phyloP scores from a whole-genome alignment of 2,329 filamentous ascomycete species.

The Fusarium sp. region DNA sequence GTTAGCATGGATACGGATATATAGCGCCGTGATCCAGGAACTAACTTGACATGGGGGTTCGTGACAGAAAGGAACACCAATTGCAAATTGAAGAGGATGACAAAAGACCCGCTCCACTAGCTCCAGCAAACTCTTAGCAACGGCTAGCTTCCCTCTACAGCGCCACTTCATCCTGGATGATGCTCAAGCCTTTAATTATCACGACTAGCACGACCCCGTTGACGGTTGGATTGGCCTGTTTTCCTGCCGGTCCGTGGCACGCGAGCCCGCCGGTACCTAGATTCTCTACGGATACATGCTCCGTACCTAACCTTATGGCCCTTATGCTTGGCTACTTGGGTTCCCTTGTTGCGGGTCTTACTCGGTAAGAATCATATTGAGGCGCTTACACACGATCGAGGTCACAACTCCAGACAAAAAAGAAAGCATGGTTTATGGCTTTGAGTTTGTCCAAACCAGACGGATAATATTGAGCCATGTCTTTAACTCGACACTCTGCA shows the following conservation, averaged over 20 bases:
- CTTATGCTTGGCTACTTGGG: slow-evolving; percentile 4
- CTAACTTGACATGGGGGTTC: slow-evolving; percentile 39
- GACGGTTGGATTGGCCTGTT: background rate
- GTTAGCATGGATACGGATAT: slow-evolving; percentile 34
- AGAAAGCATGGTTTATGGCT: slow-evolving; percentile 14
- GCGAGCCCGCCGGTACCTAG: slow-evolving; percentile 19
- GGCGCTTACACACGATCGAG: slow-evolving; percentile 16
- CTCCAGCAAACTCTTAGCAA: slow-evolving; percentile 39
- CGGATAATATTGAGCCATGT: slow-evolving; percentile 15
- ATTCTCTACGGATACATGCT: background rate
- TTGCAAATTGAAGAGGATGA: slow-evolving; percentile 9
- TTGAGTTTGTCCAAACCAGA: slow-evolving; percentile 20
- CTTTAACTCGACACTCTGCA: slow-evolving; percentile 14
- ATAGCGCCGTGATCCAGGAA: slow-evolving; percentile 48
- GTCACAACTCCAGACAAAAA: slow-evolving; percentile 7
- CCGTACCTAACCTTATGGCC: background rate
- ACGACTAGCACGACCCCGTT: slow-evolving; percentile 37
- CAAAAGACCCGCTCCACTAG: slow-evolving; percentile 33
- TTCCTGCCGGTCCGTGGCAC: slow-evolving; percentile 35
- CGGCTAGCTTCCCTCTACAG: slow-evolving; percentile 43
- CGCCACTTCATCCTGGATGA: slow-evolving; percentile 40
- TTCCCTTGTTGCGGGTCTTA: slow-evolving; percentile 24
- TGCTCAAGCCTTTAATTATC: slow-evolving; percentile 50
- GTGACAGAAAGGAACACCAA: slow-evolving; percentile 27
- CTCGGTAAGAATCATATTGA: slow-evolving; percentile 28